Evolutionary conservation across 768 basidiomycete species (phyloP).

Genomic region (Leccinum broughii): DNA sequence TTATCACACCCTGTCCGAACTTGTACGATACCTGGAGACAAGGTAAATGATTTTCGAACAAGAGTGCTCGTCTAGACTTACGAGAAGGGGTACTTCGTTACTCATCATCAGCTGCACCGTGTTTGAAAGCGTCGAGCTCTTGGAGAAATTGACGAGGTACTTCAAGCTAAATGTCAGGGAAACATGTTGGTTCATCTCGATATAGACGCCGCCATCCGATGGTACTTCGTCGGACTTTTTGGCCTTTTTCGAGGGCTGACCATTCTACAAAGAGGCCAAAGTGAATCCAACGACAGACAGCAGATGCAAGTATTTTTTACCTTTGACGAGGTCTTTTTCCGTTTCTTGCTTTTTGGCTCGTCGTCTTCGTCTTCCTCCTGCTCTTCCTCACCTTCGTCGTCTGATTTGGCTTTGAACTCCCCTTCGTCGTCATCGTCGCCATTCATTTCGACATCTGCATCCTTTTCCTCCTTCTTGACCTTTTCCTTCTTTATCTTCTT

Average conservation of each 20-base stretch:
- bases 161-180: conserved; percentile 94
- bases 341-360: conserved; percentile 60
- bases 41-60: neutral
- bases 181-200: conserved; percentile 90
- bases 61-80: conserved; percentile 36
- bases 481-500: conserved; percentile 39
- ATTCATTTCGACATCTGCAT: conserved; percentile 46
- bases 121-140: conserved; percentile 72
- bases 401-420: conserved; percentile 44
- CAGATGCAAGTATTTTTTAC: conserved; percentile 26
- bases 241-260: conserved; percentile 54
- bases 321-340: conserved; percentile 61
- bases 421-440: conserved; percentile 48
- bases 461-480: conserved; percentile 42
- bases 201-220: conserved; percentile 57
- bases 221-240: conserved; percentile 61
- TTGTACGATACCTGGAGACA: conserved; percentile 74
- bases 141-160: conserved; percentile 96
- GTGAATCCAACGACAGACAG: neutral
- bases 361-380: conserved; percentile 54
- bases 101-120: conserved; percentile 86
- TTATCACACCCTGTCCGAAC: conserved; percentile 85
- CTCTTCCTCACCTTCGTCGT: conserved; percentile 49
- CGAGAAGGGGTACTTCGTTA: conserved; percentile 88
- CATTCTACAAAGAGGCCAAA: conserved; percentile 15